Evolutionary conservation across 805 yeast species (phyloP).

Genomic region (Kazachstania kunashirensis): DNA sequence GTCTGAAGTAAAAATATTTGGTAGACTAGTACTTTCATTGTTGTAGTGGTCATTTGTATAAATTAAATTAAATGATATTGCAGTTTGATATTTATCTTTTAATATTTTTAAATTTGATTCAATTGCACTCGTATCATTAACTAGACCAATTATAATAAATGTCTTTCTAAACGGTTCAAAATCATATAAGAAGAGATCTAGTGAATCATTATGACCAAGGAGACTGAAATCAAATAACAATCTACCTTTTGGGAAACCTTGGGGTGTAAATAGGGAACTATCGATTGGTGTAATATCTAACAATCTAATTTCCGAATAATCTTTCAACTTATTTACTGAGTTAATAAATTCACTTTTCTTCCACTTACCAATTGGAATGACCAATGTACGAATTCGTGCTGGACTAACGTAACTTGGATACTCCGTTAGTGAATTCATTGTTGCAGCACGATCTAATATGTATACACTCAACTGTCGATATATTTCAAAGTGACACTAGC

Average conservation of each 20-base stretch:
- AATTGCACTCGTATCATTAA: slow-evolving; percentile 20
- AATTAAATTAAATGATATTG: slow-evolving; percentile 25
- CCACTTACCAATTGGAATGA: slow-evolving; percentile 57
- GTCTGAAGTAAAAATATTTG: slow-evolving; percentile 8
- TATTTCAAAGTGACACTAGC: too few relatives aligned
- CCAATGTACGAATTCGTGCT: slow-evolving; percentile 52
- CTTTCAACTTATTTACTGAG: slow-evolving; percentile 37
- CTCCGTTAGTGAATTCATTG: slow-evolving; percentile 11
- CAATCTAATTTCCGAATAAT: slow-evolving; percentile 54
- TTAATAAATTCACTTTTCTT: slow-evolving; percentile 30
- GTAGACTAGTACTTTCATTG: slow-evolving; percentile 1
- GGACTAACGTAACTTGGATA: slow-evolving; percentile 41
- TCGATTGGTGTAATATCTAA: slow-evolving; percentile 64
- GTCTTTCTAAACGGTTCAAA: slow-evolving; percentile 83
- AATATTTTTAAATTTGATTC: slow-evolving; percentile 32
- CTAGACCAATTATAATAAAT: slow-evolving; percentile 48
- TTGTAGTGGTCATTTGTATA: slow-evolving; percentile 8
- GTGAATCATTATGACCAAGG: slow-evolving; percentile 36
- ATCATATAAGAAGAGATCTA: slow-evolving; percentile 64
- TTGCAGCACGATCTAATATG: too few relatives aligned
- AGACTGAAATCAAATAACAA: slow-evolving; percentile 49
- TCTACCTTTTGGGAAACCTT: slow-evolving; percentile 71
- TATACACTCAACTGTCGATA: too few relatives aligned
- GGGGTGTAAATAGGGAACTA: slow-evolving; percentile 65
- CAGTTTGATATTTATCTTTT: slow-evolving; percentile 22